Conservation (phyloP, 1,284 basidiomycete genomes). For the Cystobasidium pallidum region DNA sequence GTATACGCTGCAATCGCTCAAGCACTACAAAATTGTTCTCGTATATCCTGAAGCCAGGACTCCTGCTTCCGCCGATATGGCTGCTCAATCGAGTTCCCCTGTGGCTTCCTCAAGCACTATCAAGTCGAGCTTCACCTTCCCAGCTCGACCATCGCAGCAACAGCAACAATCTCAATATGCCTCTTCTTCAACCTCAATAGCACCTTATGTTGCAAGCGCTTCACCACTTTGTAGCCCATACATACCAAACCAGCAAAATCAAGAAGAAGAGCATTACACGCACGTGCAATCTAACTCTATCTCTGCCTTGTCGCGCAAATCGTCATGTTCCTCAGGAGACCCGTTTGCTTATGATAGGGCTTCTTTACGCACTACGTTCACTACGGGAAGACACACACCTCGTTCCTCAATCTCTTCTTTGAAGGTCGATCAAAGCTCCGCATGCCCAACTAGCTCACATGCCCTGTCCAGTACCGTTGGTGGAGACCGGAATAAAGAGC, state of each 20-base stretch:
- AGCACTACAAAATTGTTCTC: too few species aligned
- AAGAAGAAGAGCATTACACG: not conserved
- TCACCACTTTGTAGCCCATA: slow-evolving; percentile 7
- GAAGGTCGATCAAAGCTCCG: not conserved
- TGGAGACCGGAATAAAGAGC: slow-evolving; percentile 31
- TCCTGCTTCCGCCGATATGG: not conserved
- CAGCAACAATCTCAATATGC: slow-evolving; percentile 11
- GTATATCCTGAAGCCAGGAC: not conserved
- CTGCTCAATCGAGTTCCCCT: not conserved
- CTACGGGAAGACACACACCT: not conserved
- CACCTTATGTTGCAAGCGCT: not conserved
- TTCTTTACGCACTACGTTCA: slow-evolving; percentile 13
- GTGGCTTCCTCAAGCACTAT: slow-evolving; percentile 12
- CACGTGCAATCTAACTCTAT: not conserved
- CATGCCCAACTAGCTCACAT: slow-evolving; percentile 1
- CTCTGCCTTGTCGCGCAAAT: slow-evolving; percentile 23
- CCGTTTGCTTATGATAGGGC: slow-evolving; percentile 30
- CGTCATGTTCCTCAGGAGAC: slow-evolving; percentile 16
- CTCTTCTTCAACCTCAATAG: slow-evolving; percentile 4
- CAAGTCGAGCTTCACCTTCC: slow-evolving; percentile 28
- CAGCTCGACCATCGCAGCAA: slow-evolving; percentile 22
- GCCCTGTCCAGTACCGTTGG: not conserved
- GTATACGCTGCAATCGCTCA: too few species aligned
- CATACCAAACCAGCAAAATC: not conserved
- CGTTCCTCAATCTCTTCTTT: slow-evolving; percentile 10